Evolutionary conservation across 306 rosid species (phyloP).

Genomic region (Lagenaria siceraria): DNA sequence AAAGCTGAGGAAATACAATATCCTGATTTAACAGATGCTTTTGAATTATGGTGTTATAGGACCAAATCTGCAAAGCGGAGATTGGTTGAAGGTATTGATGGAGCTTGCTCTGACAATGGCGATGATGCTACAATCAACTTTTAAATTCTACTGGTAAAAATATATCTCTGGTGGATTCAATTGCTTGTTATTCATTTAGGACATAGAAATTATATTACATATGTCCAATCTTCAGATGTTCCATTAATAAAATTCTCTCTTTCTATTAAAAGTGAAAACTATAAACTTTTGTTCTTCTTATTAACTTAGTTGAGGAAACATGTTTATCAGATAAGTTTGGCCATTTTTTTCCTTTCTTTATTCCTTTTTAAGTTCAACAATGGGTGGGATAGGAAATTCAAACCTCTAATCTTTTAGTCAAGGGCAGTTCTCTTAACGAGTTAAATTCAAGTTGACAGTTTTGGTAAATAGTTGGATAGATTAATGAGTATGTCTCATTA

Average conservation of each 20-base stretch:
- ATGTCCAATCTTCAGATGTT: background rate
- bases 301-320: too few species aligned
- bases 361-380: too few species aligned
- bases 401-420: too few species aligned
- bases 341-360: too few species aligned
- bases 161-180: background rate
- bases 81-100: constrained; percentile 47
- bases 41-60: constrained; percentile 93
- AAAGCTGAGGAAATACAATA: constrained; percentile 38
- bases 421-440: too few species aligned
- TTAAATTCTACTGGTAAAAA: background rate
- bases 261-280: background rate
- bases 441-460: too few species aligned
- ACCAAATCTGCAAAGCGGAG: constrained; percentile 85
- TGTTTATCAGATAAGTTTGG: too few species aligned
- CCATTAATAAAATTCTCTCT: background rate
- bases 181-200: background rate
- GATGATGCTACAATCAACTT: background rate
- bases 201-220: background rate
- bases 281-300: background rate
- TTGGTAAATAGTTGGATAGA: background rate
- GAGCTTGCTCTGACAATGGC: constrained; percentile 1
- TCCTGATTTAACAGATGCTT: constrained; percentile 82
- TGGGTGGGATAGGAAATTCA: too few species aligned
- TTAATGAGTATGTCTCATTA: too few species aligned